Conservation (phyloP, 352 stramenopile species). For the Pythium dissimile region DNA sequence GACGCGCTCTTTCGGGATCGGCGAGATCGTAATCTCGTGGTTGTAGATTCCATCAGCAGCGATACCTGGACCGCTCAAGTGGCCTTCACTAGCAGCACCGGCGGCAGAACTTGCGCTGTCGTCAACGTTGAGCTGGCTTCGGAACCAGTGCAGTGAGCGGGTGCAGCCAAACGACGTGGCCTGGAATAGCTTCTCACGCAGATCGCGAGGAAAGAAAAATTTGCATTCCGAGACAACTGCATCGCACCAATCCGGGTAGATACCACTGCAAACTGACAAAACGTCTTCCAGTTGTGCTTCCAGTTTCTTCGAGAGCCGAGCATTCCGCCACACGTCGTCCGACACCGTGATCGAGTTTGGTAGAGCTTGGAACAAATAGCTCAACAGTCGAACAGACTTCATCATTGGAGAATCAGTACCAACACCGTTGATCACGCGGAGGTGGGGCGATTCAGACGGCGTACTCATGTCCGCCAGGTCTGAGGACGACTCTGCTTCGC, state of each 20-base stretch:
- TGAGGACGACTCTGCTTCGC: background rate
- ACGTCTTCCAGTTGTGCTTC: constrained; percentile 79
- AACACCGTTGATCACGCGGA: background rate
- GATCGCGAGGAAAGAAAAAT: constrained; percentile 76
- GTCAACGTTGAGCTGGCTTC: constrained; percentile 61
- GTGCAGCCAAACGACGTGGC: constrained; percentile 79
- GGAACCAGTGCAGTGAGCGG: constrained; percentile 79
- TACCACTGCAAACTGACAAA: constrained; percentile 76
- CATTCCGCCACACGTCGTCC: constrained; percentile 55
- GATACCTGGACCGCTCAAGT: constrained; percentile 20
- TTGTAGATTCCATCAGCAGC: constrained; percentile 49
- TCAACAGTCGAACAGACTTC: constrained; percentile 45
- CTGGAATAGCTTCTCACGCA: constrained; percentile 71
- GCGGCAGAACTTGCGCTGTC: constrained; percentile 18
- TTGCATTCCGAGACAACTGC: constrained; percentile 67
- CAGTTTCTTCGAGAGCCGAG: constrained; percentile 77
- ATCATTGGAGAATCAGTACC: constrained; percentile 9
- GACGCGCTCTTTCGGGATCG: constrained; percentile 83
- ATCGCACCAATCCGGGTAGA: constrained; percentile 81
- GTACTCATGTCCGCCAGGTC: background rate
- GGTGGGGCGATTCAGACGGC: background rate
- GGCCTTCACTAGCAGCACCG: constrained; percentile 1
- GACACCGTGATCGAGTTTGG: constrained; percentile 22
- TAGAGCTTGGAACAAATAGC: constrained; percentile 44
- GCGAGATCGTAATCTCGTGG: constrained; percentile 78